Percentiles rank a stretch among this genome's conserved stretches.
Conservation (phyloP, 495 filamentous ascomycete species). For the Glonium stellatum region DNA sequence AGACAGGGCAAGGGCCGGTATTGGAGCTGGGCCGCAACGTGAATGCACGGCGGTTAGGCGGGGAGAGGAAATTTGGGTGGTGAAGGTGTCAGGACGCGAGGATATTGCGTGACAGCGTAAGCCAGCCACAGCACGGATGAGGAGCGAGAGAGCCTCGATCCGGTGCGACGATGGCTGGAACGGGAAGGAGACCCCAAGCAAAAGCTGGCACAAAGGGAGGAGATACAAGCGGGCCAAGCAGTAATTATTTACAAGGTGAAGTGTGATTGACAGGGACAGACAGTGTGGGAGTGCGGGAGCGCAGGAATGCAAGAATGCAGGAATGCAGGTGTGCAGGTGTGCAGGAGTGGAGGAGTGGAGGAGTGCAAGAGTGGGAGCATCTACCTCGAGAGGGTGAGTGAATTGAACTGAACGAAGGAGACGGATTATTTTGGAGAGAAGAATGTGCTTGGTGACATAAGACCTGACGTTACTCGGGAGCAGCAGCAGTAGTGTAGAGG, state of each 20-base stretch:
- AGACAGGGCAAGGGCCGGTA: neutral
- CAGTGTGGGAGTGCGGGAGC: no score
- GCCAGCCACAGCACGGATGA: neutral
- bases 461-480: neutral
- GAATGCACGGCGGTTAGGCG: neutral
- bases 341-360: no score
- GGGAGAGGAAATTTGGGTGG: neutral
- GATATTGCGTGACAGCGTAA: conserved; percentile 5
- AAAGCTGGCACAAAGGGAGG: no score
- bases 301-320: no score
- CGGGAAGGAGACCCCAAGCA: no score
- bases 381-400: neutral
- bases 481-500: neutral
- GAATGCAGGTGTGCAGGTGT: no score
- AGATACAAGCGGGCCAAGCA: no score
- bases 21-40: neutral
- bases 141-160: neutral
- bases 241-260: no score
- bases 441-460: conserved; percentile 3
- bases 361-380: no score
- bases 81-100: conserved; percentile 3
- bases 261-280: no score
- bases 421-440: neutral
- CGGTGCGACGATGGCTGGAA: no score
- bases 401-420: neutral